A percentile compares a stretch with the other conserved stretches of the same genome.
These are phyloP conservation scores for Dactylellina haptotyla DNA, from an alignment of 2,329 filamentous ascomycete genomes.

Conservation along the genomic window DNA sequence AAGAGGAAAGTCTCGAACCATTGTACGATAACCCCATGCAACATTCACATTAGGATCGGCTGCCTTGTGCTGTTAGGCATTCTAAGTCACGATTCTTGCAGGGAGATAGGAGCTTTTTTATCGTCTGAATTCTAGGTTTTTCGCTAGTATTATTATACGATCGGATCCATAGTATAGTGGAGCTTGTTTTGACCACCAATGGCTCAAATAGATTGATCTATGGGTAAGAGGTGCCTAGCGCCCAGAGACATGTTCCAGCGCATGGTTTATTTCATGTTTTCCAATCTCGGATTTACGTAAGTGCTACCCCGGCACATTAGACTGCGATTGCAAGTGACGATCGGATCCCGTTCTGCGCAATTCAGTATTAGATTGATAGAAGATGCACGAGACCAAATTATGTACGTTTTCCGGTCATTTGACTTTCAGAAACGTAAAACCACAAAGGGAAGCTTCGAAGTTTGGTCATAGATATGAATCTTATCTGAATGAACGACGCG, in stretches of 20 bases:
- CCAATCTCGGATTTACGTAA: not conserved
- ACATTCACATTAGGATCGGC: not conserved
- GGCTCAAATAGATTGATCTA: not conserved
- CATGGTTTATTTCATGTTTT: not conserved
- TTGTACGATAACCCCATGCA: not conserved
- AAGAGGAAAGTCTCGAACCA: constrained; percentile 14
- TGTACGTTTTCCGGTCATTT: not conserved
- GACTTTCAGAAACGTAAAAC: not conserved
- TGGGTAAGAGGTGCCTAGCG: not conserved
- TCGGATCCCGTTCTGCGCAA: not conserved
- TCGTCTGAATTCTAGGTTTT: not conserved
- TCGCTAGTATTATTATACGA: not conserved
- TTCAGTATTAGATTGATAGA: not conserved
- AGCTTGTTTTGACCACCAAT: constrained; percentile 1
- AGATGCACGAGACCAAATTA: not conserved
- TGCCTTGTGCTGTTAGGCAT: constrained; percentile 2
- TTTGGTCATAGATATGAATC: not conserved
- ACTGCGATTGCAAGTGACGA: not conserved
- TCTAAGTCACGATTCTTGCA: not conserved
- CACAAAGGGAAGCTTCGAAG: not conserved
- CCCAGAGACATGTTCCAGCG: not conserved
- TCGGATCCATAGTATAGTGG: not conserved
- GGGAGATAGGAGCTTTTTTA: not conserved
- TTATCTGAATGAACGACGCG: too few species aligned
- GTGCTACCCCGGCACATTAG: not conserved